Percentiles rank a stretch among this genome's conserved stretches.
Conservation (phyloP, 2,329 filamentous ascomycete species). For the Colletotrichum lindemuthianum region DNA sequence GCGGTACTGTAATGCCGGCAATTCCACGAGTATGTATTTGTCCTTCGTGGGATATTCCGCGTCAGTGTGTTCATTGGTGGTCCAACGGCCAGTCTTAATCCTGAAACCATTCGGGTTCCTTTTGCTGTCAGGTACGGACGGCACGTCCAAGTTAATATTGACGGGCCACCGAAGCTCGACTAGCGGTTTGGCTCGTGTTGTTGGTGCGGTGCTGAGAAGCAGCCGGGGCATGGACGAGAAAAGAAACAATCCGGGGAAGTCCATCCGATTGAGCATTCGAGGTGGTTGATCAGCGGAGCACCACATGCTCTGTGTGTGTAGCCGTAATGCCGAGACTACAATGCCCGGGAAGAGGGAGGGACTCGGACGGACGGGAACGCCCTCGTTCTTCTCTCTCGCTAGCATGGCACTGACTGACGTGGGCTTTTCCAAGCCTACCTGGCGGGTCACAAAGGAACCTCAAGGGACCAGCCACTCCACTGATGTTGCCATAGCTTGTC, state of each 20-base stretch:
- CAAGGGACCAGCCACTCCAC: constrained; percentile 21
- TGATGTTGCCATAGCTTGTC: background rate
- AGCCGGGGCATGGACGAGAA: constrained; percentile 2
- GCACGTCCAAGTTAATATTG: no score
- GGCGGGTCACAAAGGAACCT: constrained; percentile 14
- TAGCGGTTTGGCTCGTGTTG: background rate
- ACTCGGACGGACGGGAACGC: background rate
- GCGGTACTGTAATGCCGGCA: background rate
- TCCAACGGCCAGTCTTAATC: no score
- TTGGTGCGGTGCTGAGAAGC: background rate
- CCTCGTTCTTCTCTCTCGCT: no score
- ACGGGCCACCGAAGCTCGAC: background rate
- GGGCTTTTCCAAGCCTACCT: background rate
- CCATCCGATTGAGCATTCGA: constrained; percentile 9
- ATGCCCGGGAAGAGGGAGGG: background rate
- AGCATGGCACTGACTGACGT: no score
- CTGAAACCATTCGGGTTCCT: no score
- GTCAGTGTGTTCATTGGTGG: background rate
- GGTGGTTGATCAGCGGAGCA: constrained; percentile 31
- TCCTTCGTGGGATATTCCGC: background rate
- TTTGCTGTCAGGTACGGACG: background rate
- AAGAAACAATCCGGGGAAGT: constrained; percentile 28
- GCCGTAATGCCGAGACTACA: constrained; percentile 8
- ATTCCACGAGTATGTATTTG: constrained; percentile 3
- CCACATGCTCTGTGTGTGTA: constrained; percentile 2